Percentiles rank a stretch among this genome's conserved stretches.
These are phyloP conservation scores for Fusarium sp. DNA, from an alignment of 2,329 filamentous ascomycete genomes.

Conservation along the genomic window DNA sequence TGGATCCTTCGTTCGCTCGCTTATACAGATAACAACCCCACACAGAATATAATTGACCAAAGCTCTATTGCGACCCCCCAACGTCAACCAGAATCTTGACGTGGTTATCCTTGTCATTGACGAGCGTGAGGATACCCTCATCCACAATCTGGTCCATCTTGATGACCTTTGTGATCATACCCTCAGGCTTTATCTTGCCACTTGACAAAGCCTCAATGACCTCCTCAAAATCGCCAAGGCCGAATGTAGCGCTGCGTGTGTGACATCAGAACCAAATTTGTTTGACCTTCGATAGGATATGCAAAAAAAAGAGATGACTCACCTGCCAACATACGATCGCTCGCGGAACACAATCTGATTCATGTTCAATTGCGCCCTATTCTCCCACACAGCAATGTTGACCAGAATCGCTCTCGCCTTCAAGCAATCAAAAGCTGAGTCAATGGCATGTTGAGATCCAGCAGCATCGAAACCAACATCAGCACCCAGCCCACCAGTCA, in stretches of 20 bases:
- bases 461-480: conserved; percentile 29
- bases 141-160: conserved; percentile 33
- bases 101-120: conserved; percentile 26
- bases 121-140: conserved; percentile 17
- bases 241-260: background rate
- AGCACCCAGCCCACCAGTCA: background rate
- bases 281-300: accelerated
- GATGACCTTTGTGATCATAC: conserved; percentile 31
- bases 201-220: conserved; percentile 24
- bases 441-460: conserved; percentile 14
- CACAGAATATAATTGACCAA: background rate
- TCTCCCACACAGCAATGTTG: conserved; percentile 29
- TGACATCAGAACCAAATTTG: background rate
- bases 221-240: conserved; percentile 22
- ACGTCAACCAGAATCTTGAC: conserved; percentile 33
- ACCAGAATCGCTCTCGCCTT: conserved; percentile 19
- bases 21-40: too few relatives aligned
- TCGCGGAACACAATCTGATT: conserved; percentile 31
- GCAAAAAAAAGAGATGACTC: background rate
- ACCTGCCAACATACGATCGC: conserved; percentile 26
- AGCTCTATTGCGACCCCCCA: background rate
- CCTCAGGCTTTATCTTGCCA: conserved; percentile 11
- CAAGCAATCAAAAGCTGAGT: conserved; percentile 19
- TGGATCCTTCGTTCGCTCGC: too few relatives aligned
- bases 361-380: conserved; percentile 27